Percentiles rank a stretch among this genome's conserved stretches.
Conservation (phyloP, 2,329 filamentous ascomycete genomes). For the Fusarium algeriense region DNA sequence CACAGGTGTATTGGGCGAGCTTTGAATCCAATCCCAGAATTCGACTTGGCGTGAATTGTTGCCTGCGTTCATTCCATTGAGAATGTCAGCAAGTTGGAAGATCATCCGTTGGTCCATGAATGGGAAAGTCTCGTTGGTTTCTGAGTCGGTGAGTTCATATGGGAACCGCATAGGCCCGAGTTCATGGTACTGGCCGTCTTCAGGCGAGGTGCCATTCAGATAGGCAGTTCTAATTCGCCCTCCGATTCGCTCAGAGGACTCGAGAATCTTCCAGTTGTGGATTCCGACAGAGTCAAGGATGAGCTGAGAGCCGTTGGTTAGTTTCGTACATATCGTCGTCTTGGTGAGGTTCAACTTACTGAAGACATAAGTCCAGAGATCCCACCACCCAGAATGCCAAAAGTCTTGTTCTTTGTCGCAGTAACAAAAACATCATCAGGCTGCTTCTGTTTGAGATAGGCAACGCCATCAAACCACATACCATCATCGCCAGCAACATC, state of each 20-base stretch:
- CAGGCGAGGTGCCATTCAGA: constrained; percentile 52
- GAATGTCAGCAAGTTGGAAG: constrained; percentile 70
- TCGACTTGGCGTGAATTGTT: constrained; percentile 62
- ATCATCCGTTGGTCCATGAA: constrained; percentile 74
- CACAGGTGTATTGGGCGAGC: constrained; percentile 12
- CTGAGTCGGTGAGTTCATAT: constrained; percentile 61
- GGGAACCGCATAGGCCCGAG: constrained; percentile 76
- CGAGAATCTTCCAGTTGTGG: constrained; percentile 59
- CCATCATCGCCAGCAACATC: not conserved
- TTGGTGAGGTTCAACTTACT: accelerated
- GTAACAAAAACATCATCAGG: constrained; percentile 40
- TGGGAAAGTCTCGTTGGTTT: constrained; percentile 66
- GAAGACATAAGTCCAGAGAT: constrained; percentile 47
- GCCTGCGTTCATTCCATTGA: constrained; percentile 70
- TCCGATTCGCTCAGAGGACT: constrained; percentile 56
- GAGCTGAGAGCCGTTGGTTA: constrained; percentile 4
- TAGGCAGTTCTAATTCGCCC: constrained; percentile 59
- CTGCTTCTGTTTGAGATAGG: constrained; percentile 45
- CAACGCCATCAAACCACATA: constrained; percentile 45
- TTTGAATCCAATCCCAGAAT: constrained; percentile 73
- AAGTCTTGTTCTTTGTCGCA: constrained; percentile 39
- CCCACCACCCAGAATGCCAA: constrained; percentile 54
- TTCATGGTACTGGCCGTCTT: constrained; percentile 54
- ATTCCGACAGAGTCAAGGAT: constrained; percentile 59
- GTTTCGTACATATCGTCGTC: accelerated